A percentile compares a stretch with the other conserved stretches of the same genome.
These are phyloP conservation scores for Kodamaea sagamina DNA, from an alignment of 805 yeast species.

Conservation along the genomic window DNA sequence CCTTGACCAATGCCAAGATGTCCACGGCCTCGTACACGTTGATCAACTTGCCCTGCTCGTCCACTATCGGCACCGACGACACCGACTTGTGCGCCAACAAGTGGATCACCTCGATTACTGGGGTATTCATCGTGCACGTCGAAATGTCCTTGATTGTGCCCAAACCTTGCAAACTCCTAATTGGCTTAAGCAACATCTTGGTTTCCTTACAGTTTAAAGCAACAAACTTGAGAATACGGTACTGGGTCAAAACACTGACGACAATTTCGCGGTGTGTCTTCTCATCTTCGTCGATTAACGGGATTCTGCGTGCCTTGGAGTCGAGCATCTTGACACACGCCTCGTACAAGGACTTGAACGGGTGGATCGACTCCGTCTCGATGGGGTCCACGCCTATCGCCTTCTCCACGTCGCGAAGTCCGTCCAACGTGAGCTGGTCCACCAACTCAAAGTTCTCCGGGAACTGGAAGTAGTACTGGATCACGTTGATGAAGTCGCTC, in stretches of 20 bases:
- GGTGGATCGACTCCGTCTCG: slow-evolving; percentile 87
- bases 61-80: slow-evolving; percentile 90
- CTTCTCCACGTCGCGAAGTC: slow-evolving; percentile 80
- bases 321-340: slow-evolving; percentile 92
- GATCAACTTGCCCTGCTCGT: slow-evolving; percentile 63
- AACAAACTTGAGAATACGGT: slow-evolving; percentile 91
- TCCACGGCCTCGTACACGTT: slow-evolving; percentile 97
- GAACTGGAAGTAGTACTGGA: slow-evolving; percentile 86
- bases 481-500: slow-evolving; percentile 90
- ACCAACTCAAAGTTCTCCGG: slow-evolving; percentile 88
- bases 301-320: slow-evolving; percentile 88
- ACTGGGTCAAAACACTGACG: slow-evolving; percentile 92
- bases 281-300: slow-evolving; percentile 91
- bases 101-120: slow-evolving; percentile 91
- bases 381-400: slow-evolving; percentile 84
- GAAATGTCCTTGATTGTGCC: slow-evolving; percentile 55
- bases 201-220: slow-evolving; percentile 96
- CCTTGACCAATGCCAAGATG: slow-evolving; percentile 87
- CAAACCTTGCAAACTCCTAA: slow-evolving; percentile 68
- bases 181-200: slow-evolving; percentile 73
- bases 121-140: slow-evolving; percentile 85
- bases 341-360: slow-evolving; percentile 83
- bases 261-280: slow-evolving; percentile 91
- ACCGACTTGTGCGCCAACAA: slow-evolving; percentile 76
- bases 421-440: slow-evolving; percentile 81